Base-by-base conservation (phyloP, 129 eudicot genomes). In the Scalesia atractyloides region DNA sequence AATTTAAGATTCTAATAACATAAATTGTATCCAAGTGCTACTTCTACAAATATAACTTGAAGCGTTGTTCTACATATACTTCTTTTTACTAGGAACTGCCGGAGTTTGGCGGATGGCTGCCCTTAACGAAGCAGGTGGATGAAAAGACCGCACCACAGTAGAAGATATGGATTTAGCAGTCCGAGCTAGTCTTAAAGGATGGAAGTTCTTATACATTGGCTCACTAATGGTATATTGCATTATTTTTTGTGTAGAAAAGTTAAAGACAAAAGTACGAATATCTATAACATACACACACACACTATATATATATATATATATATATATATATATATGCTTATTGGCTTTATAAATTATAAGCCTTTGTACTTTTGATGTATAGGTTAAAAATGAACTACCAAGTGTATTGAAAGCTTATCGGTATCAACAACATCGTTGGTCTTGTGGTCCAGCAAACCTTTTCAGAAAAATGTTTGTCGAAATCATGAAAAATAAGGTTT, bases 151-250 rank as follows among this genome's bases (percentile, higher is more conserved):
- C 18, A 59, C 64, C 17, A 59, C 64, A 24, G 64, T 59, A 0
- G 64, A 59, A 22, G 64, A 59, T 59, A 59, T 59, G 64, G 64
- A 59, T 59, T 59, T 59, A n/a, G 64, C 64, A 0, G 64, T 59
- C 16, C 64, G 64, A 24, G 64, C 64, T 26, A 59, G 64, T 59
- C 64, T 59, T 26, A 59, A 59, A 12, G 41, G 64, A 24, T 59
- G 64, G 39, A 59, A 59, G 41, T 59, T 59, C 30, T 59, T 59
- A 26, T 59, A 59, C 41, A 59, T 59, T 26, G 64, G 41, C 6
- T 59, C 64, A 59, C 41, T 59, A 26, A 59, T 22, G 64, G 64
- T 59, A 59, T 11, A 26, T 8, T 59, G 3, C 17, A 5, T 10
- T 10, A 11, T 3, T 11, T 0, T 24, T 37, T 37, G 43, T 24